Percentiles rank a stretch among this genome's conserved stretches.
Conservation (phyloP, 164 flowering plant genomes). For the Magnolia sinica region DNA sequence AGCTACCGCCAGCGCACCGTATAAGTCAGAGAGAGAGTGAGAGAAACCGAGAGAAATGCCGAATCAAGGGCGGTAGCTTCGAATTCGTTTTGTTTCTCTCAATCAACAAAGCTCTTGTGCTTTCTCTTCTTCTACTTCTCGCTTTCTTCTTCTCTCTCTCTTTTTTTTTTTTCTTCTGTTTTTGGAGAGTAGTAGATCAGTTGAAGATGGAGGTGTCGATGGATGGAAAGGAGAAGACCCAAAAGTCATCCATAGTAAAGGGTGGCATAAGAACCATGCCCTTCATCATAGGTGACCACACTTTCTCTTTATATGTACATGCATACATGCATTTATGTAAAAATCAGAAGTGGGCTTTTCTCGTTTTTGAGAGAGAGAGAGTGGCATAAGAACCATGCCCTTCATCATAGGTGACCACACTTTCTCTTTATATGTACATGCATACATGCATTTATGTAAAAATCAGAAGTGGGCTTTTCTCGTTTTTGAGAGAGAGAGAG, state of each 20-base stretch:
- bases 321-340: no score
- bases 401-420: conserved; percentile 15
- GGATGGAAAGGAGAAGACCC: background rate
- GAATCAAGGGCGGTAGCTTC: background rate
- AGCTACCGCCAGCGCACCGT: no score
- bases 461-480: no score
- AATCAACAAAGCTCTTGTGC: background rate
- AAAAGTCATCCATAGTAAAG: background rate
- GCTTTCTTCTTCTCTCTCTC: background rate
- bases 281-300: conserved; percentile 15
- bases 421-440: background rate
- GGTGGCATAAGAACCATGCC: conserved; percentile 23
- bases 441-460: no score
- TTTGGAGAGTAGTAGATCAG: background rate
- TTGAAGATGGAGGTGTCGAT: conserved; percentile 3
- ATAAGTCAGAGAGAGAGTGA: no score
- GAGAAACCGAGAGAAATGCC: no score
- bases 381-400: conserved; percentile 20
- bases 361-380: no score
- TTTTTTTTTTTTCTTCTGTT: background rate
- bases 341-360: no score
- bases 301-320: background rate
- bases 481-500: no score
- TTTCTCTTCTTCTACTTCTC: background rate
- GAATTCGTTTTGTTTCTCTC: background rate